Percentiles rank a stretch among this genome's conserved stretches.
Evolutionary conservation across 1,139 yeast species (phyloP).

Genomic region (Scheffersomyces cryptocercus): DNA sequence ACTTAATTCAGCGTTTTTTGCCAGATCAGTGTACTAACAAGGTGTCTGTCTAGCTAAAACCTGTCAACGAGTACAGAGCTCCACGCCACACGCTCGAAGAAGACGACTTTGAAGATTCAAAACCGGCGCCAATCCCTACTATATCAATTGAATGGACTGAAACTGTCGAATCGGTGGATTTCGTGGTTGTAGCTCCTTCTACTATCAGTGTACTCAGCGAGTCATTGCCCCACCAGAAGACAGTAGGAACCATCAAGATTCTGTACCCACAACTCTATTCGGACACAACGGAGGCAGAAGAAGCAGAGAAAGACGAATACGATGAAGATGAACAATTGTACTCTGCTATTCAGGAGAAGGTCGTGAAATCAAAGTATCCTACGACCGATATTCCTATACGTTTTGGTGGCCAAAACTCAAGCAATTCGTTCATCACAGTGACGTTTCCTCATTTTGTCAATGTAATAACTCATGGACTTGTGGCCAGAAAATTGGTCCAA

Average conservation of each 20-base stretch:
- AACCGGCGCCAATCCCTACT: conserved; percentile 16
- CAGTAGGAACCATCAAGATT: conserved; percentile 24
- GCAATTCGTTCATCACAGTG: conserved; percentile 12
- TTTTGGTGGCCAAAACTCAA: conserved; percentile 6
- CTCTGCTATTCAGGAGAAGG: conserved; percentile 26
- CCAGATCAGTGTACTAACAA: no score
- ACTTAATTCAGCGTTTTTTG: no score
- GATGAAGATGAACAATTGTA: conserved; percentile 62
- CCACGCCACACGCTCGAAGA: conserved; percentile 59
- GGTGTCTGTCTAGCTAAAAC: conserved; percentile 45
- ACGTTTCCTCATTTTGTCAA: conserved; percentile 36
- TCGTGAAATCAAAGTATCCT: conserved; percentile 24
- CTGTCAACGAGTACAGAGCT: conserved; percentile 51
- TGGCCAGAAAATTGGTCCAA: conserved; percentile 24
- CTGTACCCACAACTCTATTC: conserved; percentile 20
- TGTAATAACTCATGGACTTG: conserved; percentile 30
- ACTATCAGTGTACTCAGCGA: conserved; percentile 27
- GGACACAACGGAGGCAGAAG: conserved; percentile 7
- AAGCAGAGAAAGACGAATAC: conserved; percentile 34
- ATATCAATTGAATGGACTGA: conserved; percentile 7
- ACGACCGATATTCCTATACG: conserved; percentile 26
- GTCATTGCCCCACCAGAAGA: conserved; percentile 14
- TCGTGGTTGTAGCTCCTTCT: conserved; percentile 28
- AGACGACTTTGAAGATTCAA: conserved; percentile 27
- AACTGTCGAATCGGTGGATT: conserved; percentile 8